A percentile compares a stretch with the other conserved stretches of the same genome.
phyloP scores from a whole-genome alignment of 768 basidiomycete genomes.

The Mycena albidolilacea region DNA sequence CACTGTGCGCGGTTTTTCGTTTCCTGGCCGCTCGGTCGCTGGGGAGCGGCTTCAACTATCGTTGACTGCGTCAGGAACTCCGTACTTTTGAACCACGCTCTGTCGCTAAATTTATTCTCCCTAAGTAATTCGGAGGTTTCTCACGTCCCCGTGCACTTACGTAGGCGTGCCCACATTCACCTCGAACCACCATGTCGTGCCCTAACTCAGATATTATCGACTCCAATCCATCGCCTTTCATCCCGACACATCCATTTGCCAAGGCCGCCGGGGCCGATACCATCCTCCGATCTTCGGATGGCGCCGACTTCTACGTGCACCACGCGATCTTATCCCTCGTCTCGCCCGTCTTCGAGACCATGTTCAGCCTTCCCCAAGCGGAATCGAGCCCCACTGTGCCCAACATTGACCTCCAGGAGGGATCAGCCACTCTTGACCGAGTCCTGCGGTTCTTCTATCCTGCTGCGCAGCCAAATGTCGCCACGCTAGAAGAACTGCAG shows the following conservation, averaged over 20 bases:
- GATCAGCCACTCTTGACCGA: not conserved
- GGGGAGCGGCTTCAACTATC: too few species aligned
- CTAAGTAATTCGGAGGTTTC: not conserved
- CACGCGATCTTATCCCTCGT: constrained; percentile 40
- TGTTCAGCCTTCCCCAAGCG: constrained; percentile 42
- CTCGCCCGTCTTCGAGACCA: constrained; percentile 42
- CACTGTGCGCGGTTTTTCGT: not conserved
- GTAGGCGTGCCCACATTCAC: constrained; percentile 9
- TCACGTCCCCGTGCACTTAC: constrained; percentile 15
- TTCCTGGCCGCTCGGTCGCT: not conserved
- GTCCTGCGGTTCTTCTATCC: constrained; percentile 27
- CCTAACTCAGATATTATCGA: not conserved
- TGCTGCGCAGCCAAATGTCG: not conserved
- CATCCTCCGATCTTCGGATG: constrained; percentile 42
- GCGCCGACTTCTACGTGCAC: constrained; percentile 39
- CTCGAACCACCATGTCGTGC: constrained; percentile 10
- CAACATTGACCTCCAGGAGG: constrained; percentile 8
- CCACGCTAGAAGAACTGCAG: constrained; percentile 4
- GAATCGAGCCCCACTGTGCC: not conserved
- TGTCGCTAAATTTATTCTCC: not conserved
- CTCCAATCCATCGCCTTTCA: not conserved
- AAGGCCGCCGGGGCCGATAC: constrained; percentile 28
- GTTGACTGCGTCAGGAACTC: not conserved
- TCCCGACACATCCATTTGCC: constrained; percentile 1
- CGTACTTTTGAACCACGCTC: not conserved